Conservation (phyloP, 768 basidiomycete species). For the Termitomyces eurrhizus region DNA sequence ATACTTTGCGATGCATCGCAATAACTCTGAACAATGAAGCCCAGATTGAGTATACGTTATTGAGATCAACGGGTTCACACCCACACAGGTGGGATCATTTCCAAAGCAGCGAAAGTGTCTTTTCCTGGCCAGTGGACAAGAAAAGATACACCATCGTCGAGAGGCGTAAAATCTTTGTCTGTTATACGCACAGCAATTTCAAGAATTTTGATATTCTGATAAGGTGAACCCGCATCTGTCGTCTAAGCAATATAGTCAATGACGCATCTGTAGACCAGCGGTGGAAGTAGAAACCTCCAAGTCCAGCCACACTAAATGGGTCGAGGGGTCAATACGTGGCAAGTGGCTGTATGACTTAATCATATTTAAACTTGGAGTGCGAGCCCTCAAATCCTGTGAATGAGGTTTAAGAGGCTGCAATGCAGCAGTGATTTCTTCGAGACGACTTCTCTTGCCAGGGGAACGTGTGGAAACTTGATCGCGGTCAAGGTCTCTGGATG, state of each 20-base stretch:
- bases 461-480: not conserved
- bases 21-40: not conserved
- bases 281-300: not conserved
- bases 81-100: not conserved
- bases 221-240: not conserved
- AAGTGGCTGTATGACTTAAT: not conserved
- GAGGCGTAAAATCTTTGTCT: conserved; percentile 4
- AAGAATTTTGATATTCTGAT: conserved; percentile 1
- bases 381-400: too few species aligned
- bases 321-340: not conserved
- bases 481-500: not conserved
- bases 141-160: conserved; percentile 6
- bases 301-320: conserved; percentile 1
- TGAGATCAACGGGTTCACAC: not conserved
- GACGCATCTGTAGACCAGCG: too few species aligned
- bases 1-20: not conserved
- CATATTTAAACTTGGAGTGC: not conserved
- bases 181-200: conserved; percentile 9
- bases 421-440: not conserved
- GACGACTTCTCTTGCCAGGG: not conserved
- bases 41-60: not conserved
- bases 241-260: not conserved
- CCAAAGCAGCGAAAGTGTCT: not conserved
- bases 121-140: conserved; percentile 6
- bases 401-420: not conserved